A percentile compares a stretch with the other conserved stretches of the same genome.
Conservation (phyloP, 768 basidiomycete genomes). For the Mycena maculata region DNA sequence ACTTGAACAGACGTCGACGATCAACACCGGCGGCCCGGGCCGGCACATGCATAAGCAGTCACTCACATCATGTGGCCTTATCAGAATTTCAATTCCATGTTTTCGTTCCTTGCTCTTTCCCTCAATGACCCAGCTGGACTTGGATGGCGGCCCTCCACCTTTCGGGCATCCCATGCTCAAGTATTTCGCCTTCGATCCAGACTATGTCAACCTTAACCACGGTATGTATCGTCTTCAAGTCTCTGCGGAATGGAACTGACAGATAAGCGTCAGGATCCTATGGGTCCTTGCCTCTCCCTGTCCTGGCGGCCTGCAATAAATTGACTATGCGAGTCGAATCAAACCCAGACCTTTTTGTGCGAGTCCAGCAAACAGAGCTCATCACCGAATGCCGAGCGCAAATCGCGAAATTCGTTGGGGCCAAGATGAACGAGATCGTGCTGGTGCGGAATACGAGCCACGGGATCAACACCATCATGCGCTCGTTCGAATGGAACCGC, state of each 20-base stretch:
- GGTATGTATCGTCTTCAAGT: constrained; percentile 51
- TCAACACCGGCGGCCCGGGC: too few species aligned
- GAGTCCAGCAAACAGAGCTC: constrained; percentile 47
- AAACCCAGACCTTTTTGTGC: constrained; percentile 69
- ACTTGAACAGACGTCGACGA: too few species aligned
- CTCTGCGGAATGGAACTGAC: constrained; percentile 13
- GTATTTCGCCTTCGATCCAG: constrained; percentile 66
- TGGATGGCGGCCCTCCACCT: constrained; percentile 15
- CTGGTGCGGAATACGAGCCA: constrained; percentile 71
- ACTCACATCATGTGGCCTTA: too few species aligned
- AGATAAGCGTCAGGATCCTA: constrained; percentile 62
- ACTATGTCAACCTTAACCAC: constrained; percentile 74
- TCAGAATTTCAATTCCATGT: too few species aligned
- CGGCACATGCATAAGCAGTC: too few species aligned
- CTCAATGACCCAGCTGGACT: constrained; percentile 18
- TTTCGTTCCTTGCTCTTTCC: not conserved
- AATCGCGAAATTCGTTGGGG: constrained; percentile 60
- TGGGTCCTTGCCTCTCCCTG: constrained; percentile 66
- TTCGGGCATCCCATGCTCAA: constrained; percentile 70
- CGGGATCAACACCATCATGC: constrained; percentile 73
- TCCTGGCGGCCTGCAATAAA: constrained; percentile 57
- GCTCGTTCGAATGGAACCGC: constrained; percentile 74
- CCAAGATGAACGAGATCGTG: constrained; percentile 66
- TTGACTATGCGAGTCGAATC: constrained; percentile 57
- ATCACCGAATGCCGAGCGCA: constrained; percentile 44